Conservation (phyloP, 2,329 filamentous ascomycete species). For the Eutypa lata region DNA sequence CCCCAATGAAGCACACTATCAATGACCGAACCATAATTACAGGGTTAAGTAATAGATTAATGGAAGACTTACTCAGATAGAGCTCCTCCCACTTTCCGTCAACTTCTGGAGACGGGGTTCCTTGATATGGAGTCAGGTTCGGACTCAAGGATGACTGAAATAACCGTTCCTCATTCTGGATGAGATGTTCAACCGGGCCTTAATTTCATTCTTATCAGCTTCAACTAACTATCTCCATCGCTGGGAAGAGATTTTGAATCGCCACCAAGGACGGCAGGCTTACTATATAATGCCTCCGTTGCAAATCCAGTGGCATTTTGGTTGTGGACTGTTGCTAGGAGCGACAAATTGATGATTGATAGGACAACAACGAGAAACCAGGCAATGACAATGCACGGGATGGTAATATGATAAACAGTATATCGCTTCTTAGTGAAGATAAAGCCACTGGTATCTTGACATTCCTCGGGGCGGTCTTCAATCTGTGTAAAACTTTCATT, state of each 20-base stretch:
- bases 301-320: neutral
- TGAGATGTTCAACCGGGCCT: neutral
- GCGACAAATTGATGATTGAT: neutral
- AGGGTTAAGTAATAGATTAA: neutral
- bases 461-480: neutral
- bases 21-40: neutral
- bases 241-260: neutral
- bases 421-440: neutral
- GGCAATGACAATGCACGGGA: neutral
- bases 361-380: neutral
- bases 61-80: neutral
- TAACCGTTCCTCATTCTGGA: neutral
- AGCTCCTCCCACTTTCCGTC: neutral
- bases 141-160: neutral
- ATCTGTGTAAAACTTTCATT: neutral
- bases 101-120: neutral
- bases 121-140: neutral
- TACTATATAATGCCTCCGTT: neutral
- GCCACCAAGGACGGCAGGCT: neutral
- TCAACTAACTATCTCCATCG: neutral
- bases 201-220: neutral
- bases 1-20: neutral
- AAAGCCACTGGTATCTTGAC: neutral
- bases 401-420: neutral
- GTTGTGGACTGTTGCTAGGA: neutral